Evolutionary conservation across 768 basidiomycete genomes (phyloP), one percentile per base, ranked within the genome.

Genomic region (Flagelloscypha sp.): DNA sequence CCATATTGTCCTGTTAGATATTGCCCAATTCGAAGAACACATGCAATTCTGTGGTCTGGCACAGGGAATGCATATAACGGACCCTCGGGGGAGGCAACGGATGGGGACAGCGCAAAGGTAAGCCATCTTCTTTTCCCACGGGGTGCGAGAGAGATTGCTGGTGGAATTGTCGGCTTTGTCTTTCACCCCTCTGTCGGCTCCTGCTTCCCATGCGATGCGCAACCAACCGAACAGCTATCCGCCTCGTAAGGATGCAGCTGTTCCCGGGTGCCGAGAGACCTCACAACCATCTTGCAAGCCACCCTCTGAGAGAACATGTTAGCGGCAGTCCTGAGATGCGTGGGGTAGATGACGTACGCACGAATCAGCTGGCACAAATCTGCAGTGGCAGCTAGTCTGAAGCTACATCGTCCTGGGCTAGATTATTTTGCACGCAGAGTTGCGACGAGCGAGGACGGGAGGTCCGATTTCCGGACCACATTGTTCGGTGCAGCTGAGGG

Each of bases 1-100:
- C 94, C 82, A 50, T 99, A 95, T 49, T 93, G 86, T 93, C 94
- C 98, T 16, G 85, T 83, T 22, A 78, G 62, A 49, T 88, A 93
- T 3, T 83, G 76, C 0, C 78, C 69, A 43, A 82, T 78, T 22
- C 89, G 71, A 21, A 81, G 57, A 15, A 56, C 60, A 0, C 76
- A 69, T 1, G 84, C 85, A n/a, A n/a, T n/a, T 55, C 70, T 79
- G 30, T 67, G 73, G 9, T 68, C 82, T 21, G 79, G 93, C 18
- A 68, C 79, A 6, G 98, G 72, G 1, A 89, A 79, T 0, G 92
- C 93, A 46, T 90, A 93, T 0, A 98, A 63, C 1, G 79, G 70
- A n/a, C 90, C 79, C 54, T 97, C 90, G 24, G 78, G 65, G 10
- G 75, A 65, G 0, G 82, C 63, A 3, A 93, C 59, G 6, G 62